These are phyloP conservation scores for Austroboletus novae-zelandiae DNA, from an alignment of 1,284 basidiomycete species.

Conservation along the genomic window DNA sequence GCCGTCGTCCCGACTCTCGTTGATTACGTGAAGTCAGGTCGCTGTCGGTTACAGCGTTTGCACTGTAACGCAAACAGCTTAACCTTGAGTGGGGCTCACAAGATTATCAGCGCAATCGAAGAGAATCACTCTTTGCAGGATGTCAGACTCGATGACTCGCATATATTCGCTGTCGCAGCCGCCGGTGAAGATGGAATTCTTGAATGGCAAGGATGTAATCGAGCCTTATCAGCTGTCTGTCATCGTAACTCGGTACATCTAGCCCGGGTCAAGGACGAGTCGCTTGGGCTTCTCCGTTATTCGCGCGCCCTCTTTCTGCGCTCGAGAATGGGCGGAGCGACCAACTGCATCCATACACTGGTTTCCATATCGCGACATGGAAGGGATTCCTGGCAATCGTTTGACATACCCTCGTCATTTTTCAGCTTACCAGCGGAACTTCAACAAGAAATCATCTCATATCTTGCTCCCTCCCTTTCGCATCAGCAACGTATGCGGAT, in stretches of 20 bases:
- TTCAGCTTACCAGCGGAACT: constrained; percentile 57
- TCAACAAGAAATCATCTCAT: constrained; percentile 56
- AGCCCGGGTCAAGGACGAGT: constrained; percentile 44
- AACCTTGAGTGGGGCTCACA: constrained; percentile 34
- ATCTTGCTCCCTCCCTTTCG: constrained; percentile 59
- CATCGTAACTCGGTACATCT: constrained; percentile 41
- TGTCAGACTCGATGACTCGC: constrained; percentile 47
- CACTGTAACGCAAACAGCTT: constrained; percentile 32
- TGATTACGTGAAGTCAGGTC: constrained; percentile 50
- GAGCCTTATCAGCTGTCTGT: constrained; percentile 34
- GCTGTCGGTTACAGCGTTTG: constrained; percentile 26
- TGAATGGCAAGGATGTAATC: constrained; percentile 37
- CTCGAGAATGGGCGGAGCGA: constrained; percentile 7
- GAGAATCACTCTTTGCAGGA: constrained; percentile 50
- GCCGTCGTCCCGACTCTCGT: constrained; percentile 43
- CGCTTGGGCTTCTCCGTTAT: constrained; percentile 50
- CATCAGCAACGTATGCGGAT: constrained; percentile 54
- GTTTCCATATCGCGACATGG: constrained; percentile 4
- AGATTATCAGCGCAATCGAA: constrained; percentile 45
- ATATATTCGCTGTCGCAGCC: constrained; percentile 9
- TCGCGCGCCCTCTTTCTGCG: constrained; percentile 50
- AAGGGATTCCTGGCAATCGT: constrained; percentile 5
- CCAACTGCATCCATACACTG: neutral
- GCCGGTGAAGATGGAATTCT: constrained; percentile 19
- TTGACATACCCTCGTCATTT: constrained; percentile 30